Conservation (phyloP, 1,284 basidiomycete species). For the Pascua guehoae region DNA sequence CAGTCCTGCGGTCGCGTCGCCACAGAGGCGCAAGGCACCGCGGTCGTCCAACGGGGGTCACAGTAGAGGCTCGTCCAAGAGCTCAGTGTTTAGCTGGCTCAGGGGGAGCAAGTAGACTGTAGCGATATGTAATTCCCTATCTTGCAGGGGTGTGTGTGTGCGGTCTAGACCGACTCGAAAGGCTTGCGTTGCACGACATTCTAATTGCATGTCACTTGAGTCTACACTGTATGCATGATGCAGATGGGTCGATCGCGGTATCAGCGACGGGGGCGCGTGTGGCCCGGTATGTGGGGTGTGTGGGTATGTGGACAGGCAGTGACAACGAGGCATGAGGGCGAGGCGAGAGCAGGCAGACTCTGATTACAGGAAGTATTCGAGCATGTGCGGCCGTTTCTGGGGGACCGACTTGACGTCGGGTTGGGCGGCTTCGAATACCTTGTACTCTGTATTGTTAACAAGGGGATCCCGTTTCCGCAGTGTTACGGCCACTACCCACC, state of each 20-base stretch:
- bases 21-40: background rate
- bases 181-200: too few relatives aligned
- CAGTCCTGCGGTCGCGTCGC: background rate
- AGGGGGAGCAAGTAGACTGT: conserved; percentile 10
- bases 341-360: too few relatives aligned
- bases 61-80: conserved; percentile 10
- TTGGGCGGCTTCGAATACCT: conserved; percentile 56
- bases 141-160: too few relatives aligned
- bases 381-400: conserved; percentile 67
- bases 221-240: too few relatives aligned
- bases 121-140: background rate
- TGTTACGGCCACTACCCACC: conserved; percentile 64
- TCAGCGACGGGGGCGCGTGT: too few relatives aligned
- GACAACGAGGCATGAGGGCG: too few relatives aligned
- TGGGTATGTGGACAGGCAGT: too few relatives aligned
- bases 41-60: background rate
- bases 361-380: conserved; percentile 44
- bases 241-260: too few relatives aligned
- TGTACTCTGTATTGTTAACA: conserved; percentile 59
- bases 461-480: conserved; percentile 1
- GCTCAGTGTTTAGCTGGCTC: conserved; percentile 18
- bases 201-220: too few relatives aligned
- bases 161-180: too few relatives aligned
- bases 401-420: conserved; percentile 83
- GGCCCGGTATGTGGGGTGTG: too few relatives aligned